These are phyloP conservation scores for Stylosanthes scabra DNA, from an alignment of 331 rosid genomes.

Conservation along the genomic window DNA sequence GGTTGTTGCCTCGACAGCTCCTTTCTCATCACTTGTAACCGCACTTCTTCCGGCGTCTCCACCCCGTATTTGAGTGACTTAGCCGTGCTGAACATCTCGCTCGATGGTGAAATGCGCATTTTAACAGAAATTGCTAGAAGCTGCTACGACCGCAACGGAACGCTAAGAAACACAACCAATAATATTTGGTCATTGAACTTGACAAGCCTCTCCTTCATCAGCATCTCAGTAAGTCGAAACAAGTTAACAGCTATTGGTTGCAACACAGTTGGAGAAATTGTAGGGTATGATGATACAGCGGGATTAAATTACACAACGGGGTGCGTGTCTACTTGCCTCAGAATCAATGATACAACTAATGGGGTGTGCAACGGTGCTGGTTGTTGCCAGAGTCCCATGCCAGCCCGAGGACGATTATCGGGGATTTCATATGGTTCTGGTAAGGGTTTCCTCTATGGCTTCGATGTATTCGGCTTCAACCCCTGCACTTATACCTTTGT, in stretches of 20 bases:
- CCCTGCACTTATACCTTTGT: too few species aligned
- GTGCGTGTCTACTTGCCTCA: constrained; percentile 30
- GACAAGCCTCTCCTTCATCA: too few species aligned
- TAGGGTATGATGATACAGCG: not conserved
- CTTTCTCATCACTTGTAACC: constrained; percentile 39
- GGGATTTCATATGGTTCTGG: too few species aligned
- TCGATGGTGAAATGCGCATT: not conserved
- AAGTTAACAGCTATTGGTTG: constrained; percentile 27
- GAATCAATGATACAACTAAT: not conserved
- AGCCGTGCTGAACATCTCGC: not conserved
- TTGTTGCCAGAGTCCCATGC: constrained; percentile 20
- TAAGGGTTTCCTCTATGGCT: too few species aligned
- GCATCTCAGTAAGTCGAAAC: constrained; percentile 1
- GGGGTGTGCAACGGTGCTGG: constrained; percentile 9
- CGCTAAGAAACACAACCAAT: not conserved
- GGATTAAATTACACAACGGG: constrained; percentile 9
- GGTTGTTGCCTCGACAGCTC: constrained; percentile 35
- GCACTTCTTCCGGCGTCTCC: not conserved
- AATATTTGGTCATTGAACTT: not conserved
- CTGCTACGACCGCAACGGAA: constrained; percentile 1
- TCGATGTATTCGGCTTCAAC: too few species aligned
- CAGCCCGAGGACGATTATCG: not conserved
- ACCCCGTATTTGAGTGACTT: not conserved
- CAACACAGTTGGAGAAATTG: constrained; percentile 5
- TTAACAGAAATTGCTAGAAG: not conserved